phyloP scores from a whole-genome alignment of 768 basidiomycete genomes.

The Agrocybe praecox region DNA sequence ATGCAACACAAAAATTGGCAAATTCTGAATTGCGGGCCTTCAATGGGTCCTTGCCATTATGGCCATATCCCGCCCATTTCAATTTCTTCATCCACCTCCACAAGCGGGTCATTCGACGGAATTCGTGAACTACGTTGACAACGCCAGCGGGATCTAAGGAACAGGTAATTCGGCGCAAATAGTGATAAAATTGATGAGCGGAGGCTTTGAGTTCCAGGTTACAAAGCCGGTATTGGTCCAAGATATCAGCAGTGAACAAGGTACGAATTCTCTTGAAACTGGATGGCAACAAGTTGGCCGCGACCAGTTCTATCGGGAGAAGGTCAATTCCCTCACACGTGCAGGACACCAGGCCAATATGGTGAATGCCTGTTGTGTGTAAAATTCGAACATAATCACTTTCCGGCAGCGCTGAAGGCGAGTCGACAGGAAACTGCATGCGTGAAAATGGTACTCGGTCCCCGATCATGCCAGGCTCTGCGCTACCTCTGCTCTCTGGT shows the following conservation, averaged over 20 bases:
- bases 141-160: slow-evolving; percentile 1
- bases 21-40: background rate
- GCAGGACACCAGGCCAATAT: slow-evolving; percentile 13
- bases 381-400: slow-evolving; percentile 12
- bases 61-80: slow-evolving; percentile 18
- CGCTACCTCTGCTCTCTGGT: too few relatives aligned
- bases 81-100: slow-evolving; percentile 19
- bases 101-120: slow-evolving; percentile 8
- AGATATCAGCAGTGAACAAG: slow-evolving; percentile 8
- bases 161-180: slow-evolving; percentile 7
- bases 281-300: slow-evolving; percentile 5
- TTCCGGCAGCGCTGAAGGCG: too few relatives aligned
- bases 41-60: background rate
- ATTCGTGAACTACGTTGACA: slow-evolving; percentile 9
- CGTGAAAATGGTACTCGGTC: too few relatives aligned
- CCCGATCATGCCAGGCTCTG: too few relatives aligned
- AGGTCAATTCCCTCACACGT: background rate
- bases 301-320: background rate
- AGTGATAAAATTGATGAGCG: slow-evolving; percentile 14
- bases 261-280: slow-evolving; percentile 11
- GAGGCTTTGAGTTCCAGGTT: slow-evolving; percentile 20
- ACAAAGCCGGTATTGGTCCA: slow-evolving; percentile 6
- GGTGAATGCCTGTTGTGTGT: slow-evolving; percentile 19
- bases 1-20: slow-evolving; percentile 23
- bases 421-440: too few relatives aligned